Evolutionary conservation across 495 filamentous ascomycete genomes (phyloP), one percentile per base, ranked within the genome.

Genomic region (Penicillium crystallinum): DNA sequence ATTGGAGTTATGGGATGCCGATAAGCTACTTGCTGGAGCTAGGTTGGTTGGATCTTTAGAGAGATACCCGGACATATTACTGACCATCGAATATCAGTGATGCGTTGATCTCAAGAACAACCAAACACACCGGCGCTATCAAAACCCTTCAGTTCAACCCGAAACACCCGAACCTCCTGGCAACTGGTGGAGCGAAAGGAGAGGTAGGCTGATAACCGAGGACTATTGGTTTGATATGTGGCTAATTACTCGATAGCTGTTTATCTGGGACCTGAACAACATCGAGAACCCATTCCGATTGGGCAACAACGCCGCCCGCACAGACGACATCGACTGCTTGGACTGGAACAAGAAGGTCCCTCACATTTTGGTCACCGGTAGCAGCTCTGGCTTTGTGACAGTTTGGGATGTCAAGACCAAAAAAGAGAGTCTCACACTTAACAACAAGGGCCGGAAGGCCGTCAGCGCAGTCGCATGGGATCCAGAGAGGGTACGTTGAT

Each of bases 291-390:
- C 95, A 11, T 93, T 91, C 72, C 83, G 90, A 52, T 78, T 97
- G 35, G 93, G 95, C 41, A 92, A 85, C 50, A 80, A 88, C 38
- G 89, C 89, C 12, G 90, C 91, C 57, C 84, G 88, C 57, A 86
- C 90, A 7, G 92, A 97, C 63, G 95, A 97, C 60, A 86, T 97
- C 55, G 91, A 97, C 55, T 91, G 89, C 52, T 74, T 97, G 61
- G 92, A 96, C 57, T 99, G 93, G 93, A 99, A 99, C 73, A 91
- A 91, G 61, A 97, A 96, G 75, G 91, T 97, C 34, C 78, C 91
- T 18, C 91, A 99, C 68, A 99, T 99, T 62, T 70, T 97, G 53
- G 95, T 90, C 23, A 96, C 93, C 11, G 93, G 93, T 56, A 91
- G 92, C 64, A 90, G 83, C 57, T 93, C 90, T 17, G 93, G 93